Percentiles rank a stretch among this genome's conserved stretches.
These are phyloP conservation scores for Fusarium oligoseptatum DNA, from an alignment of 2,329 filamentous ascomycete species.

Conservation along the genomic window DNA sequence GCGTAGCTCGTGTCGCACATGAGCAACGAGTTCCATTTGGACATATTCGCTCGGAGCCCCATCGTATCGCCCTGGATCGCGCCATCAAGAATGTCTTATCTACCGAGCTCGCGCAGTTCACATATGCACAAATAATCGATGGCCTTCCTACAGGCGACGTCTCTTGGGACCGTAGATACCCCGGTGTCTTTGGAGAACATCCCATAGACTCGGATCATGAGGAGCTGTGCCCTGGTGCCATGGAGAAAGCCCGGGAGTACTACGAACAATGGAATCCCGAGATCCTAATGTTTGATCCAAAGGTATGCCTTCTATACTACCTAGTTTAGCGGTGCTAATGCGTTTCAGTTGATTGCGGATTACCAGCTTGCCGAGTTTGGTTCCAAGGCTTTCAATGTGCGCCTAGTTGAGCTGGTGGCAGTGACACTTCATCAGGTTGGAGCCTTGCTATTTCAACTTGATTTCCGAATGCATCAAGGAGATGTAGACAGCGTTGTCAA, in stretches of 20 bases:
- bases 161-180: constrained; percentile 20
- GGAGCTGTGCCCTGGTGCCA: constrained; percentile 7
- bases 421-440: constrained; percentile 23
- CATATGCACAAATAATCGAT: constrained; percentile 36
- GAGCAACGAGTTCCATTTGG: too few relatives aligned
- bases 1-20: too few relatives aligned
- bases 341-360: background rate
- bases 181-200: constrained; percentile 27
- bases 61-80: too few relatives aligned
- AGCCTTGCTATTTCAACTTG: constrained; percentile 11
- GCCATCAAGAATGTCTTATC: constrained; percentile 19
- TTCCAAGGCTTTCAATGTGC: constrained; percentile 5
- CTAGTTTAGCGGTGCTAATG: background rate
- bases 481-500: constrained; percentile 16
- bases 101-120: constrained; percentile 13
- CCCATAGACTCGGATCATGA: constrained; percentile 26
- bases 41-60: too few relatives aligned
- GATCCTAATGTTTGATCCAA: constrained; percentile 19
- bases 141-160: constrained; percentile 26
- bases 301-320: background rate
- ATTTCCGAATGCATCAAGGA: constrained; percentile 12
- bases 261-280: constrained; percentile 10
- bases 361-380: background rate
- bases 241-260: background rate
- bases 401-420: constrained; percentile 16